Evolutionary conservation across 2,329 filamentous ascomycete species (phyloP), one percentile per base, ranked within the genome.

Genomic region (Fonsecaea multimorphosa): DNA sequence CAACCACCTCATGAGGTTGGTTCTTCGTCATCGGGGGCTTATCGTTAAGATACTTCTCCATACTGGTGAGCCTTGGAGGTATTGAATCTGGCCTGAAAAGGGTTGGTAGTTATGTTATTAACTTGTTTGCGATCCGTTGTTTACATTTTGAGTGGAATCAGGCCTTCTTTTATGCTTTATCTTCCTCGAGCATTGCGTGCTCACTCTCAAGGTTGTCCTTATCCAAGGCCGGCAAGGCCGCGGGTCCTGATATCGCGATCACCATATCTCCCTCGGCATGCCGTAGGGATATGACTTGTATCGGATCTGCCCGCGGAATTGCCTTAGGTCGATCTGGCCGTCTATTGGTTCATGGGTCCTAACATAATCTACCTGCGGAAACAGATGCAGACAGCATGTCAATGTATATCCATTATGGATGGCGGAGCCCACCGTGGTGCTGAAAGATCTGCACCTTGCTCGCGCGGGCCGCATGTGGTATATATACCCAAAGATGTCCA

Each of bases 161-260:
- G 11, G 22, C 24, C 51, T 36, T 51, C 38, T 59, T 59, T 51
- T 59, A 59, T 59, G 38, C 40, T 34, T 59, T 27, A 34, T 32
- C 16, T 24, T 46, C n/a, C n/a, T 19, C 7, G 5, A 51, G 24
- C 40, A 34, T 46, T 31, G 6, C 36, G n/a, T 46, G 34, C 24
- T 34, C 55, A 58, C 36, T n/a, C n/a, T n/a, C n/a, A n/a, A n/a
- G n/a, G n/a, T n/a, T n/a, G n/a, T 31, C 55, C 22, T 58, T 38
- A 58, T 31, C 55, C 49, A 16, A 29, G 36, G 19, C n/a, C 34
- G 32, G 36, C 32, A 34, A 58, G 14, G 8, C 55, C 36, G 55
- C 16, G 22, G 55, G 55, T 14, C 55, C 36, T 27, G 55, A 58
- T 58, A 58, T 40, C 38, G 36, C 19, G 36, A 40, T 32, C 31